Percentiles rank a stretch among this genome's conserved stretches.
Conservation (phyloP, 768 basidiomycete species). For the Lactifluus piperatus region DNA sequence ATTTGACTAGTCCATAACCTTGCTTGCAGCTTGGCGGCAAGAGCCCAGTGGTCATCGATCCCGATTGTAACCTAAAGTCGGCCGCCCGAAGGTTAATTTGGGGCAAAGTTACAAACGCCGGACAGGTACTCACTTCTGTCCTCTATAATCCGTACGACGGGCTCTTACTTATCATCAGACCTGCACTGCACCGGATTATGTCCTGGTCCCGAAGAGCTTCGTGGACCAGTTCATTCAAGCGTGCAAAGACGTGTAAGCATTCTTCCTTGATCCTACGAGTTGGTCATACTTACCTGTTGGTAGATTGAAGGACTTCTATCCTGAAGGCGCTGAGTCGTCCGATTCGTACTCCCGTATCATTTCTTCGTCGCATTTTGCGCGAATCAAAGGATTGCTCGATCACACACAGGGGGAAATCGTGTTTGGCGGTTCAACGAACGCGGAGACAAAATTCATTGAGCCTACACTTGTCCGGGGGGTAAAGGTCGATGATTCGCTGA, state of each 20-base stretch:
- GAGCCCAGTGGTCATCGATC: constrained; percentile 67
- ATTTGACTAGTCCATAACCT: neutral
- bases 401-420: constrained; percentile 57
- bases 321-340: constrained; percentile 35
- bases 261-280: neutral
- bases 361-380: constrained; percentile 42
- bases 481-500: constrained; percentile 53
- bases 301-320: constrained; percentile 52
- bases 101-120: constrained; percentile 72
- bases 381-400: constrained; percentile 56
- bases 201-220: constrained; percentile 36
- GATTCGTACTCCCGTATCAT: constrained; percentile 46
- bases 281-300: neutral
- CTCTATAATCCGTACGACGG: neutral
- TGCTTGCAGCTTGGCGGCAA: constrained; percentile 54
- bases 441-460: constrained; percentile 51
- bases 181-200: constrained; percentile 56
- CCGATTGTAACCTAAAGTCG: constrained; percentile 53
- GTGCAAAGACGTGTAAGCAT: constrained; percentile 35
- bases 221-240: constrained; percentile 35
- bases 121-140: constrained; percentile 30
- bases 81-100: constrained; percentile 68
- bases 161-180: constrained; percentile 34
- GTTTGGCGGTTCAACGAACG: constrained; percentile 54
- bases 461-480: constrained; percentile 68